Base-by-base conservation (phyloP, 179 eudicot species). In the Vitellaria paradoxa region DNA sequence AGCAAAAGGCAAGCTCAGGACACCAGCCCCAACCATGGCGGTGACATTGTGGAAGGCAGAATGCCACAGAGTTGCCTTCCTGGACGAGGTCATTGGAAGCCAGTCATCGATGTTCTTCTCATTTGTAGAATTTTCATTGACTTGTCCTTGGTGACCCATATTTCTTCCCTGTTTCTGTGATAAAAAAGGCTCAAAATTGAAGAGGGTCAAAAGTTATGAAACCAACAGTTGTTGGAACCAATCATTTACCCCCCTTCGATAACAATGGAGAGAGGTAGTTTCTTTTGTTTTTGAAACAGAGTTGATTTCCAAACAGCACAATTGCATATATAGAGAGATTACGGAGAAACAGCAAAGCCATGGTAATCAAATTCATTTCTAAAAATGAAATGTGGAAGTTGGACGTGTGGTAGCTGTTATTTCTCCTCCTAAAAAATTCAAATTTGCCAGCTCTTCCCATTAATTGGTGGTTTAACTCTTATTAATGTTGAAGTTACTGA, bases 1-100 rank as follows among this genome's bases (percentile, higher is more conserved):
- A 52, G 86, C 86, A 77, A 77, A 83, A 11, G 86, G 86, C 46
- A 83, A 81, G 70, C 82, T 72, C 13, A 80, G 79, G 40, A 83
- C 83, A 52, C 81, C 86, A 15, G 81, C 74, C 9, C 74, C 81
- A 4, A 71, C 74, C 62, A 71, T 71, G 74, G 74, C 74, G n/a
- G 84, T 84, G 61, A 78, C 86, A 30, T 83, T 76, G 72, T 83
- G 85, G 42, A 83, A 80, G 14, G 82, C 80, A 1, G 82, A 80
- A 49, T 73, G 73, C 74, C 79, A 84, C 86, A 84, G 81, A 49
- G 70, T 77, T 7, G 82, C 83, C 5, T 46, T 80, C 55, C 81
- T 42, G 1, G 77, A 61, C 2, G 83, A 73, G 6, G 81, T 83
- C 40, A 83, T 65, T 9, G 86, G 86, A 76, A 83, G 83, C 86